phyloP scores from a whole-genome alignment of 192 early-diverging fungal genomes.

The Chytriomyces sp. region DNA sequence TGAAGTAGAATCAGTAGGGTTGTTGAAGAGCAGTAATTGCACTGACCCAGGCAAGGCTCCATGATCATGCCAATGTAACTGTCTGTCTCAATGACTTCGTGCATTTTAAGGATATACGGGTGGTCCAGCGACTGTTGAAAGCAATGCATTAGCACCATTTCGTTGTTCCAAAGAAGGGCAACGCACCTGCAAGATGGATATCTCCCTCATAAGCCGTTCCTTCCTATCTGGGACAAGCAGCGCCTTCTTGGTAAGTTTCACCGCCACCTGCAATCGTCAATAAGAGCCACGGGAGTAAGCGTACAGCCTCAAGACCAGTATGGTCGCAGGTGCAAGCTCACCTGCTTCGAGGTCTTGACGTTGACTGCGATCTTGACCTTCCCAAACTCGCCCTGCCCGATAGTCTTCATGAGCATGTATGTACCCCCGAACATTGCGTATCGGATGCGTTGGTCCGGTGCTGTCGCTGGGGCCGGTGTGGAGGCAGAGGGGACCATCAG shows the following conservation, averaged over 20 bases:
- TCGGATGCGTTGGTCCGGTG: neutral
- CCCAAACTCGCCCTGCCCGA: slow-evolving; percentile 65
- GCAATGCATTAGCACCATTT: neutral
- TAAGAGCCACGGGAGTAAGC: neutral
- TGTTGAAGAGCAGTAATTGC: neutral
- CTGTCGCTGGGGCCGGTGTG: neutral
- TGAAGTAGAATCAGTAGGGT: neutral
- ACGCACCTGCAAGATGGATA: slow-evolving; percentile 86
- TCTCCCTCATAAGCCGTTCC: slow-evolving; percentile 93
- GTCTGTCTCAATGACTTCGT: slow-evolving; percentile 96
- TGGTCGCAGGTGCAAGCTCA: neutral
- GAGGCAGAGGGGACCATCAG: no score
- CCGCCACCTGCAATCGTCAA: slow-evolving; percentile 71
- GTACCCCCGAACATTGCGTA: slow-evolving; percentile 27
- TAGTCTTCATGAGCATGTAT: slow-evolving; percentile 42
- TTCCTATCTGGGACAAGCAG: slow-evolving; percentile 80
- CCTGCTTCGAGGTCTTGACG: slow-evolving; percentile 43
- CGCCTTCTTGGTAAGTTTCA: slow-evolving; percentile 95
- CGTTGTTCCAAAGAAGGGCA: neutral
- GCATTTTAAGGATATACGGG: slow-evolving; percentile 87
- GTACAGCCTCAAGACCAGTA: neutral
- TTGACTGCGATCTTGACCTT: slow-evolving; percentile 62
- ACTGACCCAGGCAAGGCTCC: slow-evolving; percentile 61
- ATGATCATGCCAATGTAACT: slow-evolving; percentile 96
- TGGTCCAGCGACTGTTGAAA: slow-evolving; percentile 79